Percentiles rank a stretch among this genome's conserved stretches.
These are phyloP conservation scores for Sarocladiaceae sp. DNA, from an alignment of 2,329 filamentous ascomycete genomes.

Conservation along the genomic window DNA sequence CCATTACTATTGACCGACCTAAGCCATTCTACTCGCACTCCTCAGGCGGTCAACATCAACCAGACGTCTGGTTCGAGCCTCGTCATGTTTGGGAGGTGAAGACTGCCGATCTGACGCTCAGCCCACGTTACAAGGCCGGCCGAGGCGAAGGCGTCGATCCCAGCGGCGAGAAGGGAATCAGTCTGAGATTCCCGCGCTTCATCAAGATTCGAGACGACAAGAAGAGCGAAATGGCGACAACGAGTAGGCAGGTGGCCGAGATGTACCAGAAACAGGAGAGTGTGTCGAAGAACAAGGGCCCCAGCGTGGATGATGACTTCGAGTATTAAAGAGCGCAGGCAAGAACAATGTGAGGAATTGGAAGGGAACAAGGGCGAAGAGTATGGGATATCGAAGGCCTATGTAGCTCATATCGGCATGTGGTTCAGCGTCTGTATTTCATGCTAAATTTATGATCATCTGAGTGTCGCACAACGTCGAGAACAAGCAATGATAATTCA, in stretches of 20 bases:
- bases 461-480: no score
- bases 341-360: neutral
- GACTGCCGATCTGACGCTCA: conserved; percentile 90
- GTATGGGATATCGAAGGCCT: neutral
- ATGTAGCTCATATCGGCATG: neutral
- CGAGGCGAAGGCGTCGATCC: conserved; percentile 73
- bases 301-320: conserved; percentile 91
- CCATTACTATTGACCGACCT: conserved; percentile 77
- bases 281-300: conserved; percentile 79
- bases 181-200: conserved; percentile 86
- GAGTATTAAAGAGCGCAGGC: conserved; percentile 63
- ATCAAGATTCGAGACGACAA: conserved; percentile 93
- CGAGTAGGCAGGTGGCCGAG: conserved; percentile 80
- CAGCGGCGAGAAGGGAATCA: conserved; percentile 72
- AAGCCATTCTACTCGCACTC: conserved; percentile 96
- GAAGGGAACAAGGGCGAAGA: neutral
- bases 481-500: no score
- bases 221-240: conserved; percentile 87
- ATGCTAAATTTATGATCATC: neutral
- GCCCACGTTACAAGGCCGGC: conserved; percentile 90
- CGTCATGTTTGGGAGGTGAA: conserved; percentile 96
- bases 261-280: conserved; percentile 97
- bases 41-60: conserved; percentile 81
- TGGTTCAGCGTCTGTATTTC: neutral
- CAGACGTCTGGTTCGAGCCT: conserved; percentile 98